Evolutionary conservation across 2,329 filamentous ascomycete species (phyloP), one percentile per base, ranked within the genome.

Genomic region (Thielaviopsis euricoi): DNA sequence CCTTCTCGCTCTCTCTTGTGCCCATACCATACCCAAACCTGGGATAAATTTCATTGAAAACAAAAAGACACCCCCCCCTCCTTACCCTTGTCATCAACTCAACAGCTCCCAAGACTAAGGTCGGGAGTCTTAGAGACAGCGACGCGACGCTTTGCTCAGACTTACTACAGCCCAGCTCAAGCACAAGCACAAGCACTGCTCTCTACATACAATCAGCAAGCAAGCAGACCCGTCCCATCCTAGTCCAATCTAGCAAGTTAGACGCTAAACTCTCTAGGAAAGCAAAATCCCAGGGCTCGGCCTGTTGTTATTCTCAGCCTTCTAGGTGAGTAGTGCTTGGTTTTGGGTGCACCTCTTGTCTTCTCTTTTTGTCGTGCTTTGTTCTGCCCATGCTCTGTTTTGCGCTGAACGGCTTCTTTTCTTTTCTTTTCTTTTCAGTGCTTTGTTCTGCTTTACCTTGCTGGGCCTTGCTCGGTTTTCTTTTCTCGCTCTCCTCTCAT

Each of bases 391-490:
- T 43, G 37, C 17, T 43, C 15, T 17, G 13, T 43, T 43, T 43
- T 43, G n/a, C 37, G 37, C 37, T 51, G 19, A 22, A 23, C 15
- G 10, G 48, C 48, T 51, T 22, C 19, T 25, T 56, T 56, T 29
- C 46, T 50, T 50, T 49, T 55, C 19, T 25, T 56, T 56, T 29
- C 46, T 50, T 50, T 49, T 55, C n/a, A n/a, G n/a, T n/a, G 21
- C 48, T n/a, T 21, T 43, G 12, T n/a, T 51, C 26, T 22, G 33
- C 37, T 55, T 46, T 23, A 55, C 29, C n/a, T 48, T 52, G 33
- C 6, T 12, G n/a, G 26, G 29, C 19, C 29, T 37, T 56, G 19
- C 46, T 55, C 25, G 40, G 12, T 19, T n/a, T 50, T 23, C 29
- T 51, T 51, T 51, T 51, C 53, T 46, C 19, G 7, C 53, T 49